Evolutionary conservation across 805 yeast species (phyloP).

Genomic region (Yarrowia sp.): DNA sequence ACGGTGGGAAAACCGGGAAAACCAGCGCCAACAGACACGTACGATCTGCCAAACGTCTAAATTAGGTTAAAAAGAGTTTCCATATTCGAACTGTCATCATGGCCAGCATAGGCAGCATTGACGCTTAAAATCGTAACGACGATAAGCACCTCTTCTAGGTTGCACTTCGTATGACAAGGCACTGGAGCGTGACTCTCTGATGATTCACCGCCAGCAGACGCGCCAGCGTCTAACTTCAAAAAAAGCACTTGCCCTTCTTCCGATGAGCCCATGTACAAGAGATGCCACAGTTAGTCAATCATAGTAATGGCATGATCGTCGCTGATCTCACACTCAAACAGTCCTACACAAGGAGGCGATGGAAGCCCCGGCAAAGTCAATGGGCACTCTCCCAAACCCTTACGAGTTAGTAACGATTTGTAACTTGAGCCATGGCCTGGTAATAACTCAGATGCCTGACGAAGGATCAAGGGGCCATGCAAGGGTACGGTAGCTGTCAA

Average conservation of each 20-base stretch:
- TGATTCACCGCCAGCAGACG: slow-evolving; percentile 1
- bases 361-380: background rate
- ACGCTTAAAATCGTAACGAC: slow-evolving; percentile 10
- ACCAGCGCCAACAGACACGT: background rate
- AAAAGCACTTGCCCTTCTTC: background rate
- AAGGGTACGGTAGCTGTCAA: slow-evolving; percentile 13
- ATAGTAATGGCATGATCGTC: slow-evolving; percentile 11
- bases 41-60: background rate
- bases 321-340: background rate
- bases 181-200: slow-evolving; percentile 19
- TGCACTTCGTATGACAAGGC: background rate
- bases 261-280: slow-evolving; percentile 1
- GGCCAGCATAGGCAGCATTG: background rate
- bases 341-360: background rate
- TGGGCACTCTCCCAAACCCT: background rate
- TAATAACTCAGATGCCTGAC: background rate
- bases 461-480: background rate
- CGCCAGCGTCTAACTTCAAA: background rate
- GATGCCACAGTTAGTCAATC: slow-evolving; percentile 14
- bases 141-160: slow-evolving; percentile 25
- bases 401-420: background rate
- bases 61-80: slow-evolving; percentile 9
- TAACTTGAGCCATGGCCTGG: background rate
- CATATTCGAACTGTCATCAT: background rate
- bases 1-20: too few relatives aligned